Evolutionary conservation across 2,329 filamentous ascomycete species (phyloP).

Genomic region (Colletotrichum shisoi): DNA sequence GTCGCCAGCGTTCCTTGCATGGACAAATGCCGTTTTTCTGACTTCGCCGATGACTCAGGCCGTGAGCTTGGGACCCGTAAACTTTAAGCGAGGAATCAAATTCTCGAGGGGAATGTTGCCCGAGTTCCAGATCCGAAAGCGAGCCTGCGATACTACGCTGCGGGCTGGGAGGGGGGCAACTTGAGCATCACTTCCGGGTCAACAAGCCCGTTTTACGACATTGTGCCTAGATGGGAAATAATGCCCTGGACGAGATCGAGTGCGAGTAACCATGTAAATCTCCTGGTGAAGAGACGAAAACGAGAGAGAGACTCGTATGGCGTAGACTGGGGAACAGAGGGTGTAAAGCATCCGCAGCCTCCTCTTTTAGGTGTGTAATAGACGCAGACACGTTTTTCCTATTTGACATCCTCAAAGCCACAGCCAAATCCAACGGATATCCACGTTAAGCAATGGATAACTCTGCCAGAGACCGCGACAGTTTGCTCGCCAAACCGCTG

Average conservation of each 20-base stretch:
- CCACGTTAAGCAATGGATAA: background rate
- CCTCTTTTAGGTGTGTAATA: no score
- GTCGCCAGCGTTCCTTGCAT: conserved; percentile 9
- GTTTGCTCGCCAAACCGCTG: no score
- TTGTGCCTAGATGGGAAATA: background rate
- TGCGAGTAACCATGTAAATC: no score
- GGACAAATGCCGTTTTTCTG: background rate
- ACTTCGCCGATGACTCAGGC: no score
- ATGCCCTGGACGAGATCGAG: background rate
- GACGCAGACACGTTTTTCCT: no score
- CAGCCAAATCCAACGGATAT: background rate
- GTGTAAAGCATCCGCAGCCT: background rate
- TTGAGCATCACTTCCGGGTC: no score
- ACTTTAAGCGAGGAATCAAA: no score
- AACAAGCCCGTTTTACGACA: background rate
- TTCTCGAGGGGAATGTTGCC: background rate
- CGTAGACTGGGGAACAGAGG: no score
- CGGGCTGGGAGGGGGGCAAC: background rate
- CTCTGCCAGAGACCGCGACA: background rate
- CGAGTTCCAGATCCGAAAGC: background rate
- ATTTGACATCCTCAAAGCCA: no score
- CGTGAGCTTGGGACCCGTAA: no score
- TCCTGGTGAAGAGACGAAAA: background rate
- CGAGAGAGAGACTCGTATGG: background rate
- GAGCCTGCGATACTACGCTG: background rate